A percentile compares a stretch with the other conserved stretches of the same genome.
Conservation (phyloP, 305 asterid species). For the Stenogyne calaminthoides region DNA sequence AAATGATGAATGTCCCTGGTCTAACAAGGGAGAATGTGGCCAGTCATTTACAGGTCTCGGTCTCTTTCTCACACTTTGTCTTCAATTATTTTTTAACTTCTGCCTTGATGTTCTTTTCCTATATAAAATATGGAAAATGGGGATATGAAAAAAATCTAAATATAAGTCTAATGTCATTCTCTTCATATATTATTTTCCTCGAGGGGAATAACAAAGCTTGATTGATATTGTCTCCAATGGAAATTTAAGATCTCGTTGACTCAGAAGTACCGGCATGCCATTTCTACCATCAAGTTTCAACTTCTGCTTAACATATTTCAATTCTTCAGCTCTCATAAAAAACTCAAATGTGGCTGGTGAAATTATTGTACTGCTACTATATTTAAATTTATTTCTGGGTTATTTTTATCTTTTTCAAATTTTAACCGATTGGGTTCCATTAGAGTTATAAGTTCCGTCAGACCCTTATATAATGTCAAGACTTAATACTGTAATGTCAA, state of each 20-base stretch:
- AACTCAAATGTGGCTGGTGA: background rate
- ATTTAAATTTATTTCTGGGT: background rate
- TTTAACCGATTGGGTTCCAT: background rate
- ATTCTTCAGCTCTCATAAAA: background rate
- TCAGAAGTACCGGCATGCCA: background rate
- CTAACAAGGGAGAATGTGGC: conserved; percentile 91
- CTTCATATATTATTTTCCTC: background rate
- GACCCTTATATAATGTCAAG: background rate
- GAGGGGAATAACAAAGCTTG: background rate
- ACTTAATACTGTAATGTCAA: background rate
- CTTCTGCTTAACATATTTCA: background rate
- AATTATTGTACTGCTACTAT: background rate
- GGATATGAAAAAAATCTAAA: background rate
- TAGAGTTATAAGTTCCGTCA: background rate
- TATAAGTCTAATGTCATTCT: background rate
- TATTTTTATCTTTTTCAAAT: background rate
- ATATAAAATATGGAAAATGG: background rate
- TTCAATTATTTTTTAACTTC: background rate
- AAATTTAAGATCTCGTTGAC: background rate
- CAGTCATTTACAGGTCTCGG: conserved; percentile 80
- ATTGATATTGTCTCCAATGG: background rate
- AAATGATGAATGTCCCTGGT: conserved; percentile 86
- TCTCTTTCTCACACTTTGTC: conserved; percentile 16
- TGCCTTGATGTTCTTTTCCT: background rate
- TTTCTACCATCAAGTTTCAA: background rate